Percentiles rank a stretch among this genome's conserved stretches.
phyloP scores from a whole-genome alignment of 116 monocot species.

The Iris pallida region DNA sequence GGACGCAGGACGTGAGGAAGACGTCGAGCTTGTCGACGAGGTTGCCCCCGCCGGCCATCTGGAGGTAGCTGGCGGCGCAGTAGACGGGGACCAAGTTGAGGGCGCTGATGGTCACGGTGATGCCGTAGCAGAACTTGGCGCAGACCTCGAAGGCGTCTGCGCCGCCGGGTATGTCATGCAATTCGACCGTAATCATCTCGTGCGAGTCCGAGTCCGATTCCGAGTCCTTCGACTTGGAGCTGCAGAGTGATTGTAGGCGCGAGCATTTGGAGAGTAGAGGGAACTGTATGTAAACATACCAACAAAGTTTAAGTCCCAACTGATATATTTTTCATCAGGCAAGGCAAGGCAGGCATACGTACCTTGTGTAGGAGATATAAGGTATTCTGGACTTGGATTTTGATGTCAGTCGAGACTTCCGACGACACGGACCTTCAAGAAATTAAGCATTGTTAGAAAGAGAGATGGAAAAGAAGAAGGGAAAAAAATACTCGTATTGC shows the following conservation, averaged over 20 bases:
- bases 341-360: neutral
- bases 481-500: neutral
- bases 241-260: constrained; percentile 42
- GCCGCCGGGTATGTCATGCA: constrained; percentile 70
- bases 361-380: constrained; percentile 82
- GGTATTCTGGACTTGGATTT: constrained; percentile 51
- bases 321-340: too few species aligned
- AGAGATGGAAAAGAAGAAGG: neutral
- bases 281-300: constrained; percentile 35
- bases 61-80: constrained; percentile 71
- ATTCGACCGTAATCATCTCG: constrained; percentile 20
- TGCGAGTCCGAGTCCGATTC: constrained; percentile 5
- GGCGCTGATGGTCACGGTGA: constrained; percentile 69
- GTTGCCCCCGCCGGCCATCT: constrained; percentile 72
- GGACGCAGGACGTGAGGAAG: constrained; percentile 77
- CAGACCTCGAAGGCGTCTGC: constrained; percentile 72
- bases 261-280: constrained; percentile 81
- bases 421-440: constrained; percentile 60
- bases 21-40: constrained; percentile 61
- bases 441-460: neutral
- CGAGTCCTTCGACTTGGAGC: neutral
- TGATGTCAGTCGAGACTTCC: constrained; percentile 73
- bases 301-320: neutral
- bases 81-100: constrained; percentile 55
- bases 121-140: constrained; percentile 83